These are phyloP conservation scores for Elongisporangium prolatum DNA, from an alignment of 352 stramenopile species.

Conservation along the genomic window DNA sequence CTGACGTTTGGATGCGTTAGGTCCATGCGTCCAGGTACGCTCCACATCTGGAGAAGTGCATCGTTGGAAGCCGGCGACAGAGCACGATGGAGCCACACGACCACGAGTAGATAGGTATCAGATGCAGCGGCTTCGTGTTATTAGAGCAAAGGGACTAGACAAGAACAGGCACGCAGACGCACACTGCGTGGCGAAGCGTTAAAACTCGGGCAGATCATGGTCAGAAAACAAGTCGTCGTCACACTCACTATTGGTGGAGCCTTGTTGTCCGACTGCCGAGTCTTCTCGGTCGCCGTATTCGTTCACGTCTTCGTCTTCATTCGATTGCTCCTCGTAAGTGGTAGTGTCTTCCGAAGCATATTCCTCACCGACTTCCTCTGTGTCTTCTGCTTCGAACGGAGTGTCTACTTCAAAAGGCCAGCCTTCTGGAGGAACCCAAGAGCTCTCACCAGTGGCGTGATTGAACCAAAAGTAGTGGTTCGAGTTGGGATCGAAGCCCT, in stretches of 20 bases:
- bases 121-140: background rate
- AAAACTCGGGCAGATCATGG: slow-evolving; percentile 48
- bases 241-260: slow-evolving; percentile 15
- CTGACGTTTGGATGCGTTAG: slow-evolving; percentile 13
- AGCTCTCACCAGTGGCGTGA: slow-evolving; percentile 68
- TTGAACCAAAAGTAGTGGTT: slow-evolving; percentile 91
- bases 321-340: slow-evolving; percentile 2
- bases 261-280: background rate
- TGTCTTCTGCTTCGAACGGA: slow-evolving; percentile 43
- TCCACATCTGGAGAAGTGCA: slow-evolving; percentile 71
- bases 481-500: slow-evolving; percentile 73
- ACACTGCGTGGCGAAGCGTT: slow-evolving; percentile 26
- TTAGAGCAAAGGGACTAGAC: background rate
- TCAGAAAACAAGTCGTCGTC: slow-evolving; percentile 54
- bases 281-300: slow-evolving; percentile 2
- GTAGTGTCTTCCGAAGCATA: slow-evolving; percentile 9
- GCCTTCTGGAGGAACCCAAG: slow-evolving; percentile 69
- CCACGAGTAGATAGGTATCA: background rate
- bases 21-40: slow-evolving; percentile 69
- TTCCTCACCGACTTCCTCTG: slow-evolving; percentile 8
- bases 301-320: slow-evolving; percentile 7
- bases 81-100: slow-evolving; percentile 11
- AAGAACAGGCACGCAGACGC: slow-evolving; percentile 18
- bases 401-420: slow-evolving; percentile 73
- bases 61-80: slow-evolving; percentile 49